A percentile compares a stretch with the other conserved stretches of the same genome.
phyloP scores from a whole-genome alignment of 1,284 basidiomycete genomes.

The Erythrobasidium hasegawianum region DNA sequence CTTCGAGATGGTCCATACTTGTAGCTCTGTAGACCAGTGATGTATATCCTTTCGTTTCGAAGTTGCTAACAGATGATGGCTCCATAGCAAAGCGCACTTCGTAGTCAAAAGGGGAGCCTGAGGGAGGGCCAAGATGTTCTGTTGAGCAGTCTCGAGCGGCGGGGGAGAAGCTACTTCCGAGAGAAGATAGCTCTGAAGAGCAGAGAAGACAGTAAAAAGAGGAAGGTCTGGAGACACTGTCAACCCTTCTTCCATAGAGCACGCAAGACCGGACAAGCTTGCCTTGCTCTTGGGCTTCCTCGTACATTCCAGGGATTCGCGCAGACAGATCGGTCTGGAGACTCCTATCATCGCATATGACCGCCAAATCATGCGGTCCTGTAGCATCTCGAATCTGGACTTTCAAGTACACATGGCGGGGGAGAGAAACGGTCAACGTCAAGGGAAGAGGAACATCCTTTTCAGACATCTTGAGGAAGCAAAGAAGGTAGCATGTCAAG shows the following conservation, averaged over 20 bases:
- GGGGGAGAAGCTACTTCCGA: too few relatives aligned
- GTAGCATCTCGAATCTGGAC: not conserved
- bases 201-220: constrained; percentile 9
- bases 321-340: not conserved
- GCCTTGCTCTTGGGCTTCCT: constrained; percentile 11
- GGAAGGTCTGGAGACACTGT: constrained; percentile 12
- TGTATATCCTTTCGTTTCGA: constrained; percentile 34
- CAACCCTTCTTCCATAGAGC: too few relatives aligned
- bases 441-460: constrained; percentile 11
- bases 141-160: too few relatives aligned
- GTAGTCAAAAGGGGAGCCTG: not conserved
- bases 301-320: not conserved
- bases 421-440: constrained; percentile 8
- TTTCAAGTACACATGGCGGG: not conserved
- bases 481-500: not conserved
- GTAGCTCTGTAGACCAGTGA: constrained; percentile 26
- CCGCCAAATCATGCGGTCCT: not conserved
- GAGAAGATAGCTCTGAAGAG: constrained; percentile 9
- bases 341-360: constrained; percentile 4
- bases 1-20: constrained; percentile 26
- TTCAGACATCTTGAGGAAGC: too few relatives aligned
- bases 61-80: constrained; percentile 30
- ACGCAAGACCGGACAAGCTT: too few relatives aligned
- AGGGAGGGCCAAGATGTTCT: too few relatives aligned
- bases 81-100: constrained; percentile 30